Evolutionary conservation across 306 rosid genomes (phyloP).

Genomic region (Luffa acutangula): DNA sequence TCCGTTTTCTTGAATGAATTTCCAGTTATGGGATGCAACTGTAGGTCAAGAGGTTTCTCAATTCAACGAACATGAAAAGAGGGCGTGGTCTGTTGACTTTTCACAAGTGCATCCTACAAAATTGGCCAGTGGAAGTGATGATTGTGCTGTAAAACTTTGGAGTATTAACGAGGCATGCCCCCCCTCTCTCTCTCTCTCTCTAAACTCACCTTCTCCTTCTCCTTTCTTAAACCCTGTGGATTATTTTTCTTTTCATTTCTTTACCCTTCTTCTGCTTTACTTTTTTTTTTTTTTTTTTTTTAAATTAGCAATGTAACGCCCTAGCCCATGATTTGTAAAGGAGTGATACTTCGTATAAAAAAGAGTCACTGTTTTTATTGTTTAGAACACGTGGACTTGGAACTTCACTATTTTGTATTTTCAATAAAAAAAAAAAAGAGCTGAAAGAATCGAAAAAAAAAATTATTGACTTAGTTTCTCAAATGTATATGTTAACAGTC

Average conservation of each 20-base stretch:
- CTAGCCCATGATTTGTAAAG: background rate
- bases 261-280: background rate
- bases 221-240: background rate
- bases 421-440: background rate
- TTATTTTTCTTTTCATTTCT: conserved; percentile 12
- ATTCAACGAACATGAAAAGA: conserved; percentile 59
- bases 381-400: background rate
- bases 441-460: background rate
- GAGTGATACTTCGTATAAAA: background rate
- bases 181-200: conserved; percentile 17
- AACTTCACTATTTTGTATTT: background rate
- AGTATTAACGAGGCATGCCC: conserved; percentile 68
- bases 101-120: conserved; percentile 76
- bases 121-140: conserved; percentile 94
- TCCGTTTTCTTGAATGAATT: conserved; percentile 21
- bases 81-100: conserved; percentile 98
- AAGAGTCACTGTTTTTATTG: background rate
- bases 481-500: background rate
- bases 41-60: conserved; percentile 73
- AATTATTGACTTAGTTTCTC: background rate
- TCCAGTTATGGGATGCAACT: conserved; percentile 91
- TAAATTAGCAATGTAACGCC: background rate
- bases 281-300: background rate
- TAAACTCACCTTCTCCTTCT: background rate
- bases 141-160: conserved; percentile 82